Evolutionary conservation across 2,329 filamentous ascomycete species (phyloP).

Genomic region (Lojkania enalia): DNA sequence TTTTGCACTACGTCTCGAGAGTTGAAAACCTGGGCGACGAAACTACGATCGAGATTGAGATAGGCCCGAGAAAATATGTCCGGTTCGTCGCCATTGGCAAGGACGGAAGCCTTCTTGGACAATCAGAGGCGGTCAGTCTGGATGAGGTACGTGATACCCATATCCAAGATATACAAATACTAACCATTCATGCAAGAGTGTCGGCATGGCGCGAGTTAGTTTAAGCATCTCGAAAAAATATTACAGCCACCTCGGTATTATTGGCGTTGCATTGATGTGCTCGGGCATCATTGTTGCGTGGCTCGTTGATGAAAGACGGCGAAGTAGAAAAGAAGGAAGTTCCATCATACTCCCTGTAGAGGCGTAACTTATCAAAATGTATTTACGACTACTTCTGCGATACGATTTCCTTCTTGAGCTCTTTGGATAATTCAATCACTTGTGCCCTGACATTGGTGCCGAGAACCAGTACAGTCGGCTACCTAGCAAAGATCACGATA

Average conservation of each 20-base stretch:
- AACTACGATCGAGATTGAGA: slow-evolving; percentile 6
- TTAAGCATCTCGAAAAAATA: neutral
- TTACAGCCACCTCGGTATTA: neutral
- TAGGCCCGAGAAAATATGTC: slow-evolving; percentile 6
- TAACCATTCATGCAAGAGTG: too few relatives aligned
- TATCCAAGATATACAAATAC: too few relatives aligned
- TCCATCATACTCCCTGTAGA: too few relatives aligned
- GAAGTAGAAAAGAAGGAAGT: neutral
- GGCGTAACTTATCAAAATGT: too few relatives aligned
- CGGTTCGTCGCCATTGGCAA: slow-evolving; percentile 13
- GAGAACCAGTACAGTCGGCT: too few relatives aligned
- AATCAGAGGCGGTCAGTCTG: neutral
- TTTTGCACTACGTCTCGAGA: too few relatives aligned
- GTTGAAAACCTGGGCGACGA: slow-evolving; percentile 6
- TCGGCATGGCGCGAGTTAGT: neutral
- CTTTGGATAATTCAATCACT: too few relatives aligned
- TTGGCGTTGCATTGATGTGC: neutral
- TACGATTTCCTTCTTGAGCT: too few relatives aligned
- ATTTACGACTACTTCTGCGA: too few relatives aligned
- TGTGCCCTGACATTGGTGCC: too few relatives aligned
- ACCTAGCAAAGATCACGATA: too few relatives aligned
- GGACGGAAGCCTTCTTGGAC: slow-evolving; percentile 2
- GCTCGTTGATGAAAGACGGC: neutral
- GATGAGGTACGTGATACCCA: neutral
- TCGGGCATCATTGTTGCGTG: neutral